Conservation (phyloP, 805 yeast genomes). For the Huiozyma naganishii region DNA sequence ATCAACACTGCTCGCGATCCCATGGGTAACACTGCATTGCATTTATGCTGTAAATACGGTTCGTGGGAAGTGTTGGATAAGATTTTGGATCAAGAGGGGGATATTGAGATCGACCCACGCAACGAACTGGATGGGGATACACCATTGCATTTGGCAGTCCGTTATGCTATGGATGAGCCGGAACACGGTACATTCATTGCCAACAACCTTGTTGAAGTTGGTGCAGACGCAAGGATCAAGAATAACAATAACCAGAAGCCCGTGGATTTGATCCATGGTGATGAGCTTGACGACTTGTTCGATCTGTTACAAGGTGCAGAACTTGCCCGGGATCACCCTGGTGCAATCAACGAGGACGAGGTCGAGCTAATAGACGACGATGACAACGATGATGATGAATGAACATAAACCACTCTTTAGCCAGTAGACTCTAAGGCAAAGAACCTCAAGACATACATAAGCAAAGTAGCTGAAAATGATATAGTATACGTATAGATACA, state of each 20-base stretch:
- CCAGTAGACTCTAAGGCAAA: too few relatives aligned
- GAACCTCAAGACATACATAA: too few relatives aligned
- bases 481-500: too few relatives aligned
- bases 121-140: constrained; percentile 68
- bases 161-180: constrained; percentile 66
- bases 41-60: constrained; percentile 72
- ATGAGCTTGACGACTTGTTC: constrained; percentile 44
- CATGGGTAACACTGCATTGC: constrained; percentile 71
- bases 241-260: constrained; percentile 65
- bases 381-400: constrained; percentile 10
- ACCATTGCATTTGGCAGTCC: constrained; percentile 80
- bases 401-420: not conserved
- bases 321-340: constrained; percentile 42
- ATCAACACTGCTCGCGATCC: constrained; percentile 68
- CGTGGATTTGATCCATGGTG: constrained; percentile 49
- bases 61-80: constrained; percentile 77
- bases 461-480: too few relatives aligned
- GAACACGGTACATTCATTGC: constrained; percentile 73
- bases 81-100: constrained; percentile 68
- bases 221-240: constrained; percentile 62
- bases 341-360: constrained; percentile 29
- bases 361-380: constrained; percentile 29
- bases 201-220: constrained; percentile 81
- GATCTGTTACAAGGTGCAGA: constrained; percentile 75
- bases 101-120: constrained; percentile 78